These are phyloP conservation scores for Elongisporangium undulatum DNA, from an alignment of 352 stramenopile genomes.

Conservation along the genomic window DNA sequence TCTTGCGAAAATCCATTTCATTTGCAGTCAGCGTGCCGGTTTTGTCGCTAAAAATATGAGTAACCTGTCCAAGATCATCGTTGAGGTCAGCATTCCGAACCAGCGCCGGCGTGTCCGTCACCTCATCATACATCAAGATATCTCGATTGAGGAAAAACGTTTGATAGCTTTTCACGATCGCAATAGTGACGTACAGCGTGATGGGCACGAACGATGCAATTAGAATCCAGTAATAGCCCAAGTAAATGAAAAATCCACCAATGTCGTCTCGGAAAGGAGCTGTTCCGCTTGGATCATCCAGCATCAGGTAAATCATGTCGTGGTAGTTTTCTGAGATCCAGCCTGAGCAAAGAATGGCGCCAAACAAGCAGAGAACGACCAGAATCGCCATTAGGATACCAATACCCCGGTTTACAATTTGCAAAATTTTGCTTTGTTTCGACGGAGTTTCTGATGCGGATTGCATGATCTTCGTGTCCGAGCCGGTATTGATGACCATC, in stretches of 20 bases:
- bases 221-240: slow-evolving; percentile 88
- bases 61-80: slow-evolving; percentile 84
- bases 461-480: slow-evolving; percentile 89
- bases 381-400: slow-evolving; percentile 73
- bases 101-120: slow-evolving; percentile 70
- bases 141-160: slow-evolving; percentile 86
- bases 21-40: slow-evolving; percentile 83
- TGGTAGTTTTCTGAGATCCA: slow-evolving; percentile 61
- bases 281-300: slow-evolving; percentile 52
- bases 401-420: slow-evolving; percentile 80
- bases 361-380: slow-evolving; percentile 62
- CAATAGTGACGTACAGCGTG: slow-evolving; percentile 86
- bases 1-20: slow-evolving; percentile 88
- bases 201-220: slow-evolving; percentile 87
- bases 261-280: slow-evolving; percentile 73
- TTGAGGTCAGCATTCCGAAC: slow-evolving; percentile 85
- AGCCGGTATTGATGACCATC: slow-evolving; percentile 78
- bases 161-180: slow-evolving; percentile 86
- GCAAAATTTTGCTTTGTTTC: slow-evolving; percentile 82
- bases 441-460: slow-evolving; percentile 58
- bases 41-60: slow-evolving; percentile 88
- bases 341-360: slow-evolving; percentile 56
- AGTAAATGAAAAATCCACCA: slow-evolving; percentile 65
- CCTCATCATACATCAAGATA: slow-evolving; percentile 80
- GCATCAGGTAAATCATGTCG: slow-evolving; percentile 63